Evolutionary conservation across 2,329 filamentous ascomycete genomes (phyloP).

Genomic region (Microdochium bolleyi): DNA sequence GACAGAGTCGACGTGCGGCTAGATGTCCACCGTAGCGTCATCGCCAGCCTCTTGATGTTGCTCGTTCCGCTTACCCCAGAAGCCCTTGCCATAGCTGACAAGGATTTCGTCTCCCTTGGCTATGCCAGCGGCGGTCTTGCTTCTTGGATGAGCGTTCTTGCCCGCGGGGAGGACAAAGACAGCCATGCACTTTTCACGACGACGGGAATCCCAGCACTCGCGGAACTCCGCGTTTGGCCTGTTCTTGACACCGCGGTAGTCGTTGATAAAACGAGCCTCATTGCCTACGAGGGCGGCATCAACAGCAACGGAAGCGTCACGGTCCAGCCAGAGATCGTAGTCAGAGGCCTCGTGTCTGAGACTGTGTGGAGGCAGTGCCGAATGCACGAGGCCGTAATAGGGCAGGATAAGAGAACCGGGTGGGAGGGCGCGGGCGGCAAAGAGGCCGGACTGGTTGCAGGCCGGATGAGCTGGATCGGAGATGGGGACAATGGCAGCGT

Average conservation of each 20-base stretch:
- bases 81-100: constrained; percentile 61
- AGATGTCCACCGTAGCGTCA: too few relatives aligned
- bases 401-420: constrained; percentile 51
- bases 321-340: constrained; percentile 58
- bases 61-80: constrained; percentile 45
- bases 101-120: constrained; percentile 56
- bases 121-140: constrained; percentile 25
- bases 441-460: constrained; percentile 49
- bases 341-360: constrained; percentile 36
- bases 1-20: too few relatives aligned
- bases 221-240: constrained; percentile 51
- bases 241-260: constrained; percentile 51
- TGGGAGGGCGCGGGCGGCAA: constrained; percentile 43
- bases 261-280: constrained; percentile 60
- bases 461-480: constrained; percentile 45
- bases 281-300: constrained; percentile 52
- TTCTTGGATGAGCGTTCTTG: constrained; percentile 20
- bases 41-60: constrained; percentile 15
- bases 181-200: constrained; percentile 45
- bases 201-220: constrained; percentile 46
- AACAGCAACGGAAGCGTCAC: constrained; percentile 47
- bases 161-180: constrained; percentile 45
- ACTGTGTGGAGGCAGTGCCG: constrained; percentile 20
- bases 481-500: constrained; percentile 48
- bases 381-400: constrained; percentile 54